Evolutionary conservation across 1,284 basidiomycete species (phyloP), one percentile per base, ranked within the genome.

Genomic region (Flammula alnicola): DNA sequence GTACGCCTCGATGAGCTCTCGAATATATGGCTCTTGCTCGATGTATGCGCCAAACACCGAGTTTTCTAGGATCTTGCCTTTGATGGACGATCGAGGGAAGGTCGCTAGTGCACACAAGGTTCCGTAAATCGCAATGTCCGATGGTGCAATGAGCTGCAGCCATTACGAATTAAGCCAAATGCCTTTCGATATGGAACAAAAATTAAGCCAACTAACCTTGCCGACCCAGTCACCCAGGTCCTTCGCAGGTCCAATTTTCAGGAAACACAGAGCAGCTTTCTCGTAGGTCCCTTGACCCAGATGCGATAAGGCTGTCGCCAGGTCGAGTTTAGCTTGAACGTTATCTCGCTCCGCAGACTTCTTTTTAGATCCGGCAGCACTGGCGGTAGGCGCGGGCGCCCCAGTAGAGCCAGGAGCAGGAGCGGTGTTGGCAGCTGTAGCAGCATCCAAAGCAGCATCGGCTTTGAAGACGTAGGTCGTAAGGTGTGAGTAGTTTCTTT

Each of bases 391-490:
- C 12, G 63, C 41, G 12, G 57, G 53, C 5, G 62, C 51, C 1
- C 19, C 45, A 5, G 45, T 4, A 7, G 39, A n/a, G 22, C 25
- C 40, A 4, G 46, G 0, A 7, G 39, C 31, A 20, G 51, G 19
- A 14, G 42, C 37, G 16, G 49, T 50, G 1, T 59, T 56, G 19
- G 65, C 65, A n/a, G 64, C 67, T 23, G 66, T 57, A 16, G 80
- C 73, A 2, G 86, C 79, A 39, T 94, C 91, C 22, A 95, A 75
- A 1, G 93, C 90, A 0, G 88, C 84, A 49, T 95, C 93, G 6
- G 93, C 93, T 71, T 96, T 96, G 80, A 87, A 92, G 33, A 94
- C 84, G 64, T 94, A 95, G 3, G 90, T 92, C 12, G 86, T 77
- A 32, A 95, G 80, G 60, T 93, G 91, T 0, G 84, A 73, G 66